A percentile compares a stretch with the other conserved stretches of the same genome.
These are phyloP conservation scores for Pisolithus sp. DNA, from an alignment of 768 basidiomycete genomes.

Conservation along the genomic window DNA sequence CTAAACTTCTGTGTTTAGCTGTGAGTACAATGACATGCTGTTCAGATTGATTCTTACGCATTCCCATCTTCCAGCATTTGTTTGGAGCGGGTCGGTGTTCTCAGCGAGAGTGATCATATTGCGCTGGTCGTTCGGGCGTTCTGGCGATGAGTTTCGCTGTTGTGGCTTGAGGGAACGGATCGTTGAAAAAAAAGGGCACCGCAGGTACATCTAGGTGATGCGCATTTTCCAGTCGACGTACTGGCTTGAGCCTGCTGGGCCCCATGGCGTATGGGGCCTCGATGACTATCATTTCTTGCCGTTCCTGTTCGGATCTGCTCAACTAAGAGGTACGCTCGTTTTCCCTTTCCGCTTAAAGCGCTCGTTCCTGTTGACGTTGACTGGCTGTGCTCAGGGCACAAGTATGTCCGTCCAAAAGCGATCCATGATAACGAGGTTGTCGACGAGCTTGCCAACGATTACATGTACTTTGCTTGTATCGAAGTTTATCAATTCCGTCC, in stretches of 20 bases:
- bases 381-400: conserved; percentile 52
- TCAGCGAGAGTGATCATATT: conserved; percentile 58
- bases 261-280: conserved; percentile 96
- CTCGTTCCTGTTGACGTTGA: neutral
- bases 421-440: conserved; percentile 90
- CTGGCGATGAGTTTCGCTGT: conserved; percentile 56
- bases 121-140: conserved; percentile 81
- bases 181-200: neutral
- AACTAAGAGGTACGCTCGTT: conserved; percentile 48
- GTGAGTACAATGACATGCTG: conserved; percentile 65
- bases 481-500: too few species aligned
- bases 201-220: conserved; percentile 72
- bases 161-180: neutral
- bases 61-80: conserved; percentile 55
- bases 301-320: conserved; percentile 82
- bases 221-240: conserved; percentile 86
- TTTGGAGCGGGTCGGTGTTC: conserved; percentile 62
- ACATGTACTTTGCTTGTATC: conserved; percentile 98
- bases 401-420: conserved; percentile 83
- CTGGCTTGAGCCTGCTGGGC: conserved; percentile 98
- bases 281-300: conserved; percentile 97
- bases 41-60: neutral
- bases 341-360: conserved; percentile 1
- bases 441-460: conserved; percentile 85
- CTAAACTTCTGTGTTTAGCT: conserved; percentile 94